Conservation (phyloP, 495 filamentous ascomycete genomes). For the Eremomyces bilateralis region DNA sequence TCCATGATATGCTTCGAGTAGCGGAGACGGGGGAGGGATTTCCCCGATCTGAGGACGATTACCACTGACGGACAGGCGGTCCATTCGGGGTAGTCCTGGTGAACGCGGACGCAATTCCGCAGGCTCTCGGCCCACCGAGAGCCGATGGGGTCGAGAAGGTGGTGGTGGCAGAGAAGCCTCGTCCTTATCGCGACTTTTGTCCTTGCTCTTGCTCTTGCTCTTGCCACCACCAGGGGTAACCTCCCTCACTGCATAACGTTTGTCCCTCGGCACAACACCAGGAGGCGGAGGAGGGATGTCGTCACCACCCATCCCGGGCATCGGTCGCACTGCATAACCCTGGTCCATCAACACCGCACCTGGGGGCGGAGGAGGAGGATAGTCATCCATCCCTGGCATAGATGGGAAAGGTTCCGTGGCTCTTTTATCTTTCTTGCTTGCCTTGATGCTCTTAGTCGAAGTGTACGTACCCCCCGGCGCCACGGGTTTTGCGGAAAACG, state of each 20-base stretch:
- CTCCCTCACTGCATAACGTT: conserved; percentile 1
- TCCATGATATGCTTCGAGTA: conserved; percentile 81
- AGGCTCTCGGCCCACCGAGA: conserved; percentile 7
- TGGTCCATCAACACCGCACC: no score
- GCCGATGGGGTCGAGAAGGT: conserved; percentile 1
- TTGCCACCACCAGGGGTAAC: neutral
- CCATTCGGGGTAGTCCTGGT: conserved; percentile 12
- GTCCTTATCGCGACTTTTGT: neutral
- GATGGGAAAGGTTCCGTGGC: no score
- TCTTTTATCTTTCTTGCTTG: no score
- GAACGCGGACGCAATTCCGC: conserved; percentile 3
- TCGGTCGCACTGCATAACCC: no score
- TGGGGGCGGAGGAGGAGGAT: conserved; percentile 1
- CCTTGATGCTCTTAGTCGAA: conserved; percentile 2
- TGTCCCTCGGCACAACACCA: no score
- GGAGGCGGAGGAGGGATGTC: no score
- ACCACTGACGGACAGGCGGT: conserved; percentile 17
- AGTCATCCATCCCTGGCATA: no score
- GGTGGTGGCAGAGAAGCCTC: conserved; percentile 5
- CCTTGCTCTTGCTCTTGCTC: no score
- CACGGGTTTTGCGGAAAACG: conserved; percentile 16
- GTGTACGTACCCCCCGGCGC: neutral
- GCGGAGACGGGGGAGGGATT: conserved; percentile 44
- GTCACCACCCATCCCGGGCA: neutral
- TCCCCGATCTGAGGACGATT: conserved; percentile 14